Percentiles rank a stretch among this genome's conserved stretches.
Evolutionary conservation across 2,329 filamentous ascomycete species (phyloP).

Genomic region (Ophiosphaerella herpotricha): DNA sequence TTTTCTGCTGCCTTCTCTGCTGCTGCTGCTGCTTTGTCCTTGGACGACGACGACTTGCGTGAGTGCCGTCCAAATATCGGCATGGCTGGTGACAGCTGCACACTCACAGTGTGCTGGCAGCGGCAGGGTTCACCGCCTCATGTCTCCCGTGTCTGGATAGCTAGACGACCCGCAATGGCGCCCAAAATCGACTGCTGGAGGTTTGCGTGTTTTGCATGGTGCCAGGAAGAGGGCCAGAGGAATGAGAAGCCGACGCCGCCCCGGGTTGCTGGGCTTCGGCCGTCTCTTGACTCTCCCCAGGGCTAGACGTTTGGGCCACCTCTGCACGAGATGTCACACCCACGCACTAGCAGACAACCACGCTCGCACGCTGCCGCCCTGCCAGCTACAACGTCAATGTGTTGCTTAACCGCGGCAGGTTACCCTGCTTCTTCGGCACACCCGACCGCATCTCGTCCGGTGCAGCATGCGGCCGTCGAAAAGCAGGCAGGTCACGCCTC

Average conservation of each 20-base stretch:
- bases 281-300: constrained; percentile 3
- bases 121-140: constrained; percentile 24
- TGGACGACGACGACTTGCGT: background rate
- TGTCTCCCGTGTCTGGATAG: constrained; percentile 6
- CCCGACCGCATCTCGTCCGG: too few species aligned
- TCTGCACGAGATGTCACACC: constrained; percentile 19
- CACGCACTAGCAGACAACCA: constrained; percentile 6
- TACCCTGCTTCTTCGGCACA: too few species aligned
- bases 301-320: constrained; percentile 14
- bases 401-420: too few species aligned
- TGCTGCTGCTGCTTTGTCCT: constrained; percentile 10
- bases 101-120: constrained; percentile 21
- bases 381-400: too few species aligned
- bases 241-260: background rate
- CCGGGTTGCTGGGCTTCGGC: constrained; percentile 13
- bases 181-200: constrained; percentile 12
- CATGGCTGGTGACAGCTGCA: constrained; percentile 11
- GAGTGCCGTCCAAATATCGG: constrained; percentile 14
- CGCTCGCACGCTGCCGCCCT: background rate
- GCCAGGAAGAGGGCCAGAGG: too few species aligned
- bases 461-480: too few species aligned
- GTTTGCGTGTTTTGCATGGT: constrained; percentile 11
- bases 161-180: constrained; percentile 19
- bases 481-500: background rate
- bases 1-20: background rate